phyloP scores from a whole-genome alignment of 257 asterid species.

The Solanum rostratum region DNA sequence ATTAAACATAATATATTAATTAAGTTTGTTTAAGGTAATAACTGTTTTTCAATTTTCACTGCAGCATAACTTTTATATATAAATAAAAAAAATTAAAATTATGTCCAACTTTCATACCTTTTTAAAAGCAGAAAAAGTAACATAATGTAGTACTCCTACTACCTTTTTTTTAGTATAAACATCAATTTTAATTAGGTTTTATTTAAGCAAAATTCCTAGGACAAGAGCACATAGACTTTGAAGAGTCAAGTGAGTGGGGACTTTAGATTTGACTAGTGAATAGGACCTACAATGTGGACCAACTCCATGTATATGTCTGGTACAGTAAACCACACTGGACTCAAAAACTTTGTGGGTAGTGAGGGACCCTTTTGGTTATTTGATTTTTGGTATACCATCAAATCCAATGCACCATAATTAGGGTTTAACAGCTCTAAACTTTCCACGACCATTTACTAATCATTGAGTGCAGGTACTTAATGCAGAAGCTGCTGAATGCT shows the following conservation, averaged over 20 bases:
- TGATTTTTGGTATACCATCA: not conserved
- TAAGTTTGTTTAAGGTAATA: not conserved
- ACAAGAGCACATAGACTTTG: constrained; percentile 2
- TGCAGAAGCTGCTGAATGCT: too few species aligned
- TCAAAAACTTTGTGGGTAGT: not conserved
- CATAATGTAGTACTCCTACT: not conserved
- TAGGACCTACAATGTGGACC: not conserved
- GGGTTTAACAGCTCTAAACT: not conserved
- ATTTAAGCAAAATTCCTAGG: not conserved
- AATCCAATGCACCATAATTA: not conserved
- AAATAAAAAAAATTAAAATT: too few species aligned
- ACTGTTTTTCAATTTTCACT: too few species aligned
- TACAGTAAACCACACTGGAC: constrained; percentile 1
- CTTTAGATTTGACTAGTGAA: constrained; percentile 20
- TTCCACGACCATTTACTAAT: too few species aligned
- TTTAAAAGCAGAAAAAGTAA: too few species aligned
- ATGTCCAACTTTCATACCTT: too few species aligned
- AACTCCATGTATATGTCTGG: constrained; percentile 23
- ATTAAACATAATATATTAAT: not conserved
- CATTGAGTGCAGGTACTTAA: too few species aligned
- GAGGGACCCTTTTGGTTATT: not conserved
- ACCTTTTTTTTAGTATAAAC: not conserved
- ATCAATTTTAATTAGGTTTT: not conserved
- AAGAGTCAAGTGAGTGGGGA: constrained; percentile 40
- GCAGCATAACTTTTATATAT: too few species aligned